Percentiles rank a stretch among this genome's conserved stretches.
Evolutionary conservation across 352 stramenopile species (phyloP).

Genomic region (Pelagophyceae sp.): DNA sequence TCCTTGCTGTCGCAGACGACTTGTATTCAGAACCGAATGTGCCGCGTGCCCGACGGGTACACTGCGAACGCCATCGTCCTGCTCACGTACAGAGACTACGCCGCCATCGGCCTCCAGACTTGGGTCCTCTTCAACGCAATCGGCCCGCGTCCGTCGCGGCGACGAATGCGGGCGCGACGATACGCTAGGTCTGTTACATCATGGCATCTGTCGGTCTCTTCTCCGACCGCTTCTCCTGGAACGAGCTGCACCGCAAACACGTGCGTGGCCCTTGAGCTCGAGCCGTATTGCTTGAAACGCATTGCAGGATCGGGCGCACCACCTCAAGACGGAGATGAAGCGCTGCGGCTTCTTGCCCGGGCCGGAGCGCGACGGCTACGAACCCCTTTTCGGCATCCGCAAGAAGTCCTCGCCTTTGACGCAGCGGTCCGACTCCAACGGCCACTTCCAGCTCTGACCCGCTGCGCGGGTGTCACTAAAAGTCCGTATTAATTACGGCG

Average conservation of each 20-base stretch:
- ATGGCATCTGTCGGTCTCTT: background rate
- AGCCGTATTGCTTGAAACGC: too few relatives aligned
- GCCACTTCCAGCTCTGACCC: too few relatives aligned
- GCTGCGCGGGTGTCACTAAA: too few relatives aligned
- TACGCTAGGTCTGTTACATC: background rate
- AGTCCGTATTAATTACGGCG: too few relatives aligned
- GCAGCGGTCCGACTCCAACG: too few relatives aligned
- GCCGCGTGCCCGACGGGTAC: background rate
- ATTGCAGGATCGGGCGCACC: too few relatives aligned
- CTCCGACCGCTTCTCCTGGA: background rate
- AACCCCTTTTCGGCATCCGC: too few relatives aligned
- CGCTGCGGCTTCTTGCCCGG: background rate
- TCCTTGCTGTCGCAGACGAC: background rate
- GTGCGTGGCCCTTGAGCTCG: too few relatives aligned
- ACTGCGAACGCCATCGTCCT: background rate
- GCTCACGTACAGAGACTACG: background rate
- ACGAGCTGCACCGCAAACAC: background rate
- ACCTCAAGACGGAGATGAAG: background rate
- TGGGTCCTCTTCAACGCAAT: background rate
- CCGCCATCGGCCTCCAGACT: background rate
- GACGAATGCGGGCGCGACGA: background rate
- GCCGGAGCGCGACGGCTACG: too few relatives aligned
- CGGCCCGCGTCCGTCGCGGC: background rate
- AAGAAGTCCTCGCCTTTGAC: too few relatives aligned
- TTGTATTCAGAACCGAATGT: background rate